Conservation (phyloP, 2,329 filamentous ascomycete genomes). For the Lasiodiplodia sp. region DNA sequence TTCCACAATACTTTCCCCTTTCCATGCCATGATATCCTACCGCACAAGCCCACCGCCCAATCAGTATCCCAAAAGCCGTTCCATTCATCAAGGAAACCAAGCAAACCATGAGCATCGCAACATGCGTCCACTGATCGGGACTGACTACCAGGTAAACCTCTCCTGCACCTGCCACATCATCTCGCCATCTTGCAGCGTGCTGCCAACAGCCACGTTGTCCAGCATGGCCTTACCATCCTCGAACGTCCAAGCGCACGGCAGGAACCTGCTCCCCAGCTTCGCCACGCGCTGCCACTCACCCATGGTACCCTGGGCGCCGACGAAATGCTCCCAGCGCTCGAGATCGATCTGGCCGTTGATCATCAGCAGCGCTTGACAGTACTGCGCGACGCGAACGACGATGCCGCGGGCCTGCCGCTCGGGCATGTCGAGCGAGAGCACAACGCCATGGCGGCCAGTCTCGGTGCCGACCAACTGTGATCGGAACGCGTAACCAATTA, state of each 20-base stretch:
- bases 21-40: background rate
- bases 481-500: background rate
- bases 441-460: slow-evolving; percentile 40
- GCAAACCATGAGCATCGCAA: background rate
- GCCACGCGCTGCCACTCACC: slow-evolving; percentile 46
- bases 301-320: background rate
- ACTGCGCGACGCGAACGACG: slow-evolving; percentile 62
- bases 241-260: slow-evolving; percentile 51
- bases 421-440: slow-evolving; percentile 52
- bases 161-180: slow-evolving; percentile 26
- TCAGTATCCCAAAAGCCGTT: background rate
- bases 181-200: slow-evolving; percentile 42
- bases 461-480: slow-evolving; percentile 9
- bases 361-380: slow-evolving; percentile 64
- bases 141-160: background rate
- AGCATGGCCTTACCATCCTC: slow-evolving; percentile 37
- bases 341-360: slow-evolving; percentile 52
- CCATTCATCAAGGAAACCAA: background rate
- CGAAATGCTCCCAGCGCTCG: slow-evolving; percentile 63
- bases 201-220: slow-evolving; percentile 36
- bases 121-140: background rate
- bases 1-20: background rate
- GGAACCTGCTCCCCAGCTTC: slow-evolving; percentile 47
- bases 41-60: background rate
- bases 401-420: slow-evolving; percentile 53